phyloP scores from a whole-genome alignment of 805 yeast genomes.

The Saccharomycopsis sp. region DNA sequence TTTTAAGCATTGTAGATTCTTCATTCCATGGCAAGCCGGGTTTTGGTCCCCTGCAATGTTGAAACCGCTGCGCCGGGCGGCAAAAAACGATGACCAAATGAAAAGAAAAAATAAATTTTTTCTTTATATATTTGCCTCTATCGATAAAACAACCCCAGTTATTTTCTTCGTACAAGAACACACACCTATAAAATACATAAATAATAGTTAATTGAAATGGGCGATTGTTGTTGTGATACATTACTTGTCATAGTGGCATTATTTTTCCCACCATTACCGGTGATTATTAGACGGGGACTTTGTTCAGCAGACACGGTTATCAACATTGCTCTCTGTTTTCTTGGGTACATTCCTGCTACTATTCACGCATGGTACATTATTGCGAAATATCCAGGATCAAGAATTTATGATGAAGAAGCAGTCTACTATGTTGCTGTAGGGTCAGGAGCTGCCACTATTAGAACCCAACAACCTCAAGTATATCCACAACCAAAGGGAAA shows the following conservation, averaged over 20 bases:
- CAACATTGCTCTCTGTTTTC: constrained; percentile 60
- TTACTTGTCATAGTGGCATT: constrained; percentile 62
- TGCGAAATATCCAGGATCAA: constrained; percentile 50
- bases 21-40: too few relatives aligned
- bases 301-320: constrained; percentile 64
- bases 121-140: too few relatives aligned
- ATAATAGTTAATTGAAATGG: too few relatives aligned
- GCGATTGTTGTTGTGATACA: constrained; percentile 45
- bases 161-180: too few relatives aligned
- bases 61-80: too few relatives aligned
- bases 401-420: constrained; percentile 26
- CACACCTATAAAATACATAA: too few relatives aligned
- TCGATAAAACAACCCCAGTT: too few relatives aligned
- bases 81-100: too few relatives aligned
- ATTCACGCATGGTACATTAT: constrained; percentile 75
- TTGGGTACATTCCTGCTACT: constrained; percentile 74
- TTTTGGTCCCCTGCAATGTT: too few relatives aligned
- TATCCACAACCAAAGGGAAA: constrained; percentile 1
- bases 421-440: constrained; percentile 15
- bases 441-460: background rate
- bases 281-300: constrained; percentile 62
- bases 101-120: too few relatives aligned
- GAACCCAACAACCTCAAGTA: background rate
- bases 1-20: too few relatives aligned
- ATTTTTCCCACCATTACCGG: constrained; percentile 75